Percentiles rank a stretch among this genome's conserved stretches.
phyloP scores from a whole-genome alignment of 2,329 filamentous ascomycete species.

The Cryphonectria nitschkei region DNA sequence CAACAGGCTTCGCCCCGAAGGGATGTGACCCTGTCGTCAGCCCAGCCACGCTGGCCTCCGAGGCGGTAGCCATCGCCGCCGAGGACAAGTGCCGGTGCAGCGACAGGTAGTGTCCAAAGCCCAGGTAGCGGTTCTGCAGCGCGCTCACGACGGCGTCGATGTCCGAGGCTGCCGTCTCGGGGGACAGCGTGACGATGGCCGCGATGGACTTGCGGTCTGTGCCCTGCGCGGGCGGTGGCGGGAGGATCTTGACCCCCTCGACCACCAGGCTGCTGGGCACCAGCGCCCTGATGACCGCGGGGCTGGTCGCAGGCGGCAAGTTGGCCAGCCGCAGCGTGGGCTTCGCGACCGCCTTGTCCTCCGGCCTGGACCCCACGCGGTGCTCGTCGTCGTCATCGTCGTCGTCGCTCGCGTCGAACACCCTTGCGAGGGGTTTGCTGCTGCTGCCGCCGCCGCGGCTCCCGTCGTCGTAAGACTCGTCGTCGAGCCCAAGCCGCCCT shows the following conservation, averaged over 20 bases:
- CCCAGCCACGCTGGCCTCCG: slow-evolving; percentile 45
- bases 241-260: slow-evolving; percentile 74
- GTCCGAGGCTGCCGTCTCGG: slow-evolving; percentile 79
- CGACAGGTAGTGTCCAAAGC: slow-evolving; percentile 80
- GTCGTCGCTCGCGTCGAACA: slow-evolving; percentile 70
- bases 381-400: slow-evolving; percentile 53
- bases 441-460: slow-evolving; percentile 43
- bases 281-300: slow-evolving; percentile 61
- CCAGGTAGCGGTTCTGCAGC: slow-evolving; percentile 82
- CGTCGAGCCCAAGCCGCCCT: slow-evolving; percentile 44
- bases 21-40: slow-evolving; percentile 60
- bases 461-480: slow-evolving; percentile 39
- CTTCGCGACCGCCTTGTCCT: slow-evolving; percentile 63
- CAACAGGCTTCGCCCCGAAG: slow-evolving; percentile 75
- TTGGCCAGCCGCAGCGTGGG: slow-evolving; percentile 66
- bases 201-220: slow-evolving; percentile 72
- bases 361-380: slow-evolving; percentile 46
- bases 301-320: slow-evolving; percentile 63
- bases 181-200: slow-evolving; percentile 79
- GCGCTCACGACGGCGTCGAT: slow-evolving; percentile 80
- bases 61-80: slow-evolving; percentile 57
- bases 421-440: slow-evolving; percentile 62
- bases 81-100: slow-evolving; percentile 85
- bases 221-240: slow-evolving; percentile 50
- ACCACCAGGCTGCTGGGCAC: slow-evolving; percentile 65